These are phyloP conservation scores for Lumnitzera littorea DNA, from an alignment of 345 rosid genomes.

Conservation along the genomic window DNA sequence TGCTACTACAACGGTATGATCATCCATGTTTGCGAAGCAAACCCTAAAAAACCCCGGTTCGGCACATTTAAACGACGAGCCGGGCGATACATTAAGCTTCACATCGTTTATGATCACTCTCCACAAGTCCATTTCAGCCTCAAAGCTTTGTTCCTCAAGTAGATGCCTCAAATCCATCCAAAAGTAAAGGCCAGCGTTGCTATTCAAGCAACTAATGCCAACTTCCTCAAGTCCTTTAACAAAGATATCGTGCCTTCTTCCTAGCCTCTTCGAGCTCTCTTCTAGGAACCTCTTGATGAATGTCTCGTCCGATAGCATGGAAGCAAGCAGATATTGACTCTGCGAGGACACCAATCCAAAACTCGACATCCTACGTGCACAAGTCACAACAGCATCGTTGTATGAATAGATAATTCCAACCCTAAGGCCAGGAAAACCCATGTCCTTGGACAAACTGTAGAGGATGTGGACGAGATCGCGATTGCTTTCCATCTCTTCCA, in stretches of 20 bases:
- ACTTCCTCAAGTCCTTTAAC: slow-evolving; percentile 3
- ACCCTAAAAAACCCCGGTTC: slow-evolving; percentile 19
- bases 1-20: slow-evolving; percentile 12
- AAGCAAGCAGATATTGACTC: slow-evolving; percentile 13
- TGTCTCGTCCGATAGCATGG: slow-evolving; percentile 16
- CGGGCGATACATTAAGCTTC: slow-evolving; percentile 19
- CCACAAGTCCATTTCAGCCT: slow-evolving; percentile 16
- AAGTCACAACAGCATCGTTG: slow-evolving; percentile 13
- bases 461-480: slow-evolving; percentile 10
- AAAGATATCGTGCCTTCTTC: slow-evolving; percentile 1
- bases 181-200: slow-evolving; percentile 14
- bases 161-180: slow-evolving; percentile 14
- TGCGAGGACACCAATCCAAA: slow-evolving; percentile 15
- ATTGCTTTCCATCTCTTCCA: slow-evolving; percentile 12
- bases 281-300: slow-evolving; percentile 5
- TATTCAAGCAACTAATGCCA: slow-evolving; percentile 10
- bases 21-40: slow-evolving; percentile 24
- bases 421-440: slow-evolving; percentile 14
- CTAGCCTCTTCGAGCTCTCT: slow-evolving; percentile 11
- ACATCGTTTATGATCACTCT: slow-evolving; percentile 10
- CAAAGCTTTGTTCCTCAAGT: slow-evolving; percentile 1
- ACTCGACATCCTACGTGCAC: slow-evolving; percentile 16
- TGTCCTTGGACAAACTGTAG: slow-evolving; percentile 14
- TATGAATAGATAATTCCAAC: slow-evolving; percentile 15
- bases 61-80: slow-evolving; percentile 13